These are phyloP conservation scores for Tetracladium marchalianum DNA, from an alignment of 495 filamentous ascomycete species.

Conservation along the genomic window DNA sequence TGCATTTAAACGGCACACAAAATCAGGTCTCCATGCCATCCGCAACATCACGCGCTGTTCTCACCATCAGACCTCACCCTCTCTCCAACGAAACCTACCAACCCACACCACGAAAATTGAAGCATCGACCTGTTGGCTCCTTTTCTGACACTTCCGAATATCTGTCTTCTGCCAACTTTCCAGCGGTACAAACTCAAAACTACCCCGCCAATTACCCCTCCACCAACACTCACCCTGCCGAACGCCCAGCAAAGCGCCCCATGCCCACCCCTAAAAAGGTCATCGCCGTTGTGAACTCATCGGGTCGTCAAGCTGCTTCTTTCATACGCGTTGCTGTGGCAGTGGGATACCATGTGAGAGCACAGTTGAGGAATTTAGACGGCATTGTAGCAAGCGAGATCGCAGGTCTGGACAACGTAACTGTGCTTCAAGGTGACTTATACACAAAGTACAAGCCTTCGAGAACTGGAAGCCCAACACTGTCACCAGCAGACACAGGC, in stretches of 20 bases:
- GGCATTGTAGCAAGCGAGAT: constrained; percentile 80
- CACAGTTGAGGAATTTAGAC: constrained; percentile 74
- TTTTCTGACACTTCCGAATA: constrained; percentile 6
- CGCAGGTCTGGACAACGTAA: constrained; percentile 69
- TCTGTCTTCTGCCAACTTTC: constrained; percentile 3
- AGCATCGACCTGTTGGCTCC: constrained; percentile 14
- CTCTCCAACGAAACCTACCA: neutral
- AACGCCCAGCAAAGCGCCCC: constrained; percentile 39
- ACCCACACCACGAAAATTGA: constrained; percentile 9
- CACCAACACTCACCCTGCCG: constrained; percentile 35
- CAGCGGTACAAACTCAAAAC: neutral
- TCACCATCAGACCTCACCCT: constrained; percentile 14
- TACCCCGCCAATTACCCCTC: constrained; percentile 2
- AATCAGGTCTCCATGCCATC: constrained; percentile 12
- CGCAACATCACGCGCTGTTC: constrained; percentile 11
- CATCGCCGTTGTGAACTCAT: constrained; percentile 86
- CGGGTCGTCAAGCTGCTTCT: constrained; percentile 86
- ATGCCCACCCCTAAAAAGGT: constrained; percentile 53
- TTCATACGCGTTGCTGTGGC: constrained; percentile 87
- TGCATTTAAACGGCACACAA: constrained; percentile 1
- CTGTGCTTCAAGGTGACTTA: constrained; percentile 70
- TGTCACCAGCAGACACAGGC: constrained; percentile 26
- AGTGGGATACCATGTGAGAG: constrained; percentile 82
- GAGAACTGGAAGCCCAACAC: constrained; percentile 25
- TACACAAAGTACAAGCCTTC: constrained; percentile 44